Base-by-base conservation (phyloP, 495 filamentous ascomycete genomes). In the Penicillium subrubescens region DNA sequence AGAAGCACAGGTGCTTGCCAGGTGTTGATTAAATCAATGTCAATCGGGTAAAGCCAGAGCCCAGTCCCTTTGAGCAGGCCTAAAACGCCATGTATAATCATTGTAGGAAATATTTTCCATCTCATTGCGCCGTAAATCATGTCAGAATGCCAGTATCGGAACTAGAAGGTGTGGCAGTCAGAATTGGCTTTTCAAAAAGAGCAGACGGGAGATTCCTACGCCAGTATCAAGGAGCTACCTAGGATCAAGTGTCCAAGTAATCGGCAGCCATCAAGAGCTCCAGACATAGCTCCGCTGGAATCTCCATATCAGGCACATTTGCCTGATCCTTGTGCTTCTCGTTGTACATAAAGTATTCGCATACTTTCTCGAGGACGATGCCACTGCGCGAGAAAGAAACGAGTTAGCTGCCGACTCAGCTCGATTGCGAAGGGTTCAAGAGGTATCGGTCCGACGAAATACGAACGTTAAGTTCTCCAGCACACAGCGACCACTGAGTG, bases 301-400 rank as follows among this genome's bases (percentile, higher is more conserved):
- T 84, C 21, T 97, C 93, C 92, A 97, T 93, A 75, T 99, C 95
- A 6, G 92, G 87, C 23, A 97, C 92, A 64, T 96, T 88, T 55
- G 85, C 84, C 62, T 79, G 79, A 62, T 94, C 86, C 60, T 85
- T 87, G 75, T 95, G 84, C 76, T 92, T 93, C 74, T 96, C 85
- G 75, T 90, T 90, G 80, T 94, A 97, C 66, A 91, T 90, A 63
- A 96, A 90, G 77, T 97, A 97, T 79, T 97, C 91, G 75, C 87
- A 92, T 41, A 97, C 90, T 76, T 93, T 94, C 73, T 96, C 93
- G 3, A 99, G 86, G 29, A 97, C 86, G 17, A 90, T 70, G 51
- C 89, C 92, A 72, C 92, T 97, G 67, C 31, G 48, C 1, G 5
- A 21, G 21, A 12, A 54, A 33, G 60, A 51, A n/a, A 33, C 43